Evolutionary conservation across 306 rosid species (phyloP).

Genomic region (Nissolia schottii): DNA sequence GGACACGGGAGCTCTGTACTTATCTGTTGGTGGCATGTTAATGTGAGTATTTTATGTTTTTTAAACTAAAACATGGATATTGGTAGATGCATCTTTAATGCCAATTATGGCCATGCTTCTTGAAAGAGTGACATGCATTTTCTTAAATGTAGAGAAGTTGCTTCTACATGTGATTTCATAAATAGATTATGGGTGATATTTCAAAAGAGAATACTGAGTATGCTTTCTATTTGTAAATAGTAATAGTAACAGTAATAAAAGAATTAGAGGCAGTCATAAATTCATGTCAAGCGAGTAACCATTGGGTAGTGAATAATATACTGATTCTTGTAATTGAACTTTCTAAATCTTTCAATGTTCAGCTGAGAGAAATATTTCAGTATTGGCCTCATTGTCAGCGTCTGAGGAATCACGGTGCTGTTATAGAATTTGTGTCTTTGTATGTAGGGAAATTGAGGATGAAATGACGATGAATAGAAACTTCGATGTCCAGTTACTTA

Average conservation of each 20-base stretch:
- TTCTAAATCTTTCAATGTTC: neutral
- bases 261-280: neutral
- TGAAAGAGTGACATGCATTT: neutral
- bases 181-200: neutral
- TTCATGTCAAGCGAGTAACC: neutral
- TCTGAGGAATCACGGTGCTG: neutral
- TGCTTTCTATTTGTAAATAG: neutral
- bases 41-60: conserved; percentile 47
- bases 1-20: conserved; percentile 48
- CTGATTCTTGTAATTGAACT: neutral
- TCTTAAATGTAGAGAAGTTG: neutral
- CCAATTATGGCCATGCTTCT: neutral
- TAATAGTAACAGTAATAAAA: neutral
- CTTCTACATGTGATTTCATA: neutral
- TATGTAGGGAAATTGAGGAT: neutral
- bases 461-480: neutral
- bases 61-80: conserved; percentile 19
- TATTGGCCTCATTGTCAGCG: neutral
- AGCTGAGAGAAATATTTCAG: neutral
- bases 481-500: neutral
- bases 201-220: neutral
- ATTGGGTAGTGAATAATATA: neutral
- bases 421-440: neutral
- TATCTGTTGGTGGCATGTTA: conserved; percentile 92
- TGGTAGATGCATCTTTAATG: conserved; percentile 17